Percentiles rank a stretch among this genome's conserved stretches.
phyloP scores from a whole-genome alignment of 1,139 yeast genomes.

The Geotrichum armillariae region DNA sequence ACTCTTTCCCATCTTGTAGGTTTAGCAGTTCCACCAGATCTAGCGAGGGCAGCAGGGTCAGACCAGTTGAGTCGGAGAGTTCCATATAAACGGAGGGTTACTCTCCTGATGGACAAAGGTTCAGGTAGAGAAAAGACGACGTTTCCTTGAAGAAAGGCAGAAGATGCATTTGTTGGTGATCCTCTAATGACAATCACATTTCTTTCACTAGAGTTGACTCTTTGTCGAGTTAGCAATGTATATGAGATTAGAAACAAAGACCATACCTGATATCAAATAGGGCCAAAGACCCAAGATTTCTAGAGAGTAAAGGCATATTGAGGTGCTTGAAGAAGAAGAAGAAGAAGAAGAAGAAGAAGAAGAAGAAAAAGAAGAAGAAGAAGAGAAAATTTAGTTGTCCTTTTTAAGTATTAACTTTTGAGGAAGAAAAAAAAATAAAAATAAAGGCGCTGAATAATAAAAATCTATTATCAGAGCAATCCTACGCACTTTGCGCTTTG shows the following conservation, averaged over 20 bases:
- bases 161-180: constrained; percentile 69
- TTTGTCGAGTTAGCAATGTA: constrained; percentile 2
- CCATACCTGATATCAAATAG: constrained; percentile 20
- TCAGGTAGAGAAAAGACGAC: constrained; percentile 78
- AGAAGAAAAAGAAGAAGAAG: too few relatives aligned
- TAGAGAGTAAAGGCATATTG: too few relatives aligned
- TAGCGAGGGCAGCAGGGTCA: constrained; percentile 37
- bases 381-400: too few relatives aligned
- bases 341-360: too few relatives aligned
- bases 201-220: constrained; percentile 62
- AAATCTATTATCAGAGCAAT: too few relatives aligned
- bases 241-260: neutral
- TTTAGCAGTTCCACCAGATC: constrained; percentile 46
- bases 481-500: too few relatives aligned
- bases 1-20: constrained; percentile 62
- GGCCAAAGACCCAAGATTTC: constrained; percentile 10
- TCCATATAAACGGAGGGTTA: constrained; percentile 65
- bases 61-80: constrained; percentile 54
- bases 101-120: constrained; percentile 64
- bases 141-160: constrained; percentile 76
- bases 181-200: constrained; percentile 87
- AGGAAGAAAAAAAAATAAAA: too few relatives aligned
- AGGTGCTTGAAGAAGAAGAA: too few relatives aligned
- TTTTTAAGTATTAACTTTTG: too few relatives aligned
- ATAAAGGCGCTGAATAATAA: too few relatives aligned